Base-by-base conservation (phyloP, 257 asterid species). In the Fraxinus pennsylvanica region DNA sequence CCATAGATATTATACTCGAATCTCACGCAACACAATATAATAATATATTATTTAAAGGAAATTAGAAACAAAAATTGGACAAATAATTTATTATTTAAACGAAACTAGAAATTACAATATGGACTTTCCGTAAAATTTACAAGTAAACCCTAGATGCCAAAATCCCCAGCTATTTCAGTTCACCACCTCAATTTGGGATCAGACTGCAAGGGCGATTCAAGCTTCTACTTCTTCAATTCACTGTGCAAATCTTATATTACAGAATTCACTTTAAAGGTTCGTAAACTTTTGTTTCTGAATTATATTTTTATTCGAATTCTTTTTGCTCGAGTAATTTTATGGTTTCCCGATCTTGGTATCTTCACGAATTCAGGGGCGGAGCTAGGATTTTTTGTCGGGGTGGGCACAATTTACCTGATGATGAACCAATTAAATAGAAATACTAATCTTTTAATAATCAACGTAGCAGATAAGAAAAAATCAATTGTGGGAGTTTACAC, bases 341-440 rank as follows among this genome's bases (percentile, higher is more conserved):
- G 50, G 50, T 43, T 43, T 43, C 50, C 12, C 15, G 50, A 43
- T 43, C 12, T 43, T 43, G 13, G 41, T 36, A 6, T 36, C 9
- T 36, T 8, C 41, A 36, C 9, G 41, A 25, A 25, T 25, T n/a
- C n/a, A n/a, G n/a, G n/a, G n/a, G 27, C 27, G 27, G 27, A 25
- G 27, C 27, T 25, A 25, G 27, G 27, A 25, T 0, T 25, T 25
- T 25, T 25, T 25, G 27, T 25, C 27, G 27, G 27, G 27, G 27
- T 25, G 27, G 27, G 27, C 27, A 25, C 27, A 25, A 25, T 25
- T 25, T 25, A 25, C 27, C 27, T 25, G 27, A 25, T 25, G 27
- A 25, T 94, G 90, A 52, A 77, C 39, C 78, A 78, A 80, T 3
- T 32, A 66, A 57, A 59, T 0, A 63, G 71, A 66, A 63, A 21